A percentile compares a stretch with the other conserved stretches of the same genome.
Evolutionary conservation across 2,329 filamentous ascomycete species (phyloP).

Genomic region (Aureobasidium sp.): DNA sequence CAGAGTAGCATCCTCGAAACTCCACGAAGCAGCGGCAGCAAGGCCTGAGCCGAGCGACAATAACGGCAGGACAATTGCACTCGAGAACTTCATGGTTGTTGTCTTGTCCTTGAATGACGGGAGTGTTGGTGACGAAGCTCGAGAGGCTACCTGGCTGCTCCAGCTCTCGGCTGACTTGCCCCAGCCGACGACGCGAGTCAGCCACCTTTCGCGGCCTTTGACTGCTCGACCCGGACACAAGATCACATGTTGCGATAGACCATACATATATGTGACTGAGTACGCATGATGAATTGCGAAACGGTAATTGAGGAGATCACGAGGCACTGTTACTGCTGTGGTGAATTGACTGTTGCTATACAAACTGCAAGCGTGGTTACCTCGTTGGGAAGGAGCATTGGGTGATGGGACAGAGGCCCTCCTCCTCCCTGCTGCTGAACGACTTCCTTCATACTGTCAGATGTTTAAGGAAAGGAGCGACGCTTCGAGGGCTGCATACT

Average conservation of each 20-base stretch:
- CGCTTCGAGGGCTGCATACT: neutral
- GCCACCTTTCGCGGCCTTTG: neutral
- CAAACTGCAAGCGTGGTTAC: neutral
- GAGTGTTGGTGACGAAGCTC: conserved; percentile 14
- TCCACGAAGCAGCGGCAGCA: conserved; percentile 56
- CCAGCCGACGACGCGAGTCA: neutral
- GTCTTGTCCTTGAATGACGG: neutral
- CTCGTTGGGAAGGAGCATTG: conserved; percentile 5
- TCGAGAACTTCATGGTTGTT: conserved; percentile 25
- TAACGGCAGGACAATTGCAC: conserved; percentile 18
- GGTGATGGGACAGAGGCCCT: neutral
- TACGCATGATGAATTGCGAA: neutral
- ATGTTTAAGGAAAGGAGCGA: neutral
- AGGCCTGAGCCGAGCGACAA: conserved; percentile 24
- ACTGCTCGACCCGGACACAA: neutral
- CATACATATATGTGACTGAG: neutral
- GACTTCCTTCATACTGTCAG: neutral
- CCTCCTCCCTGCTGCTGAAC: neutral
- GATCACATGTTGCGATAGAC: neutral
- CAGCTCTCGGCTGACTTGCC: conserved; percentile 9
- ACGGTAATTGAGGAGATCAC: neutral
- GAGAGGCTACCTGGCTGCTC: conserved; percentile 12
- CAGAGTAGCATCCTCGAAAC: conserved; percentile 66
- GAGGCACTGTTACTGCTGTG: neutral
- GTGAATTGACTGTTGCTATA: neutral